A percentile compares a stretch with the other conserved stretches of the same genome.
Evolutionary conservation across 768 basidiomycete species (phyloP).

Genomic region (Lactarius indigo): DNA sequence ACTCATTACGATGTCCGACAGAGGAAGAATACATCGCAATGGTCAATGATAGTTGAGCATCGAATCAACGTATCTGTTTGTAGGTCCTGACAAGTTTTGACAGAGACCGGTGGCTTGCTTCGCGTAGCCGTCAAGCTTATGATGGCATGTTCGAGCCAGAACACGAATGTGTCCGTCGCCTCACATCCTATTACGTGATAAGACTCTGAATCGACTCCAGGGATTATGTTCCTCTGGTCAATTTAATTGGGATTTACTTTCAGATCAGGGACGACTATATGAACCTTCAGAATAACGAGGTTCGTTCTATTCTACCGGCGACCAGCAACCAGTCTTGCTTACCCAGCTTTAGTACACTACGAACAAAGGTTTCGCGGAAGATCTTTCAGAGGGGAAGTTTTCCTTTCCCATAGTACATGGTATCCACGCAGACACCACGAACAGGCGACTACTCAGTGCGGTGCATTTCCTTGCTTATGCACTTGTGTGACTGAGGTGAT

Average conservation of each 20-base stretch:
- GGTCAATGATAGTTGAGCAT: constrained; percentile 85
- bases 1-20: constrained; percentile 84
- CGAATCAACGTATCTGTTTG: too few species aligned
- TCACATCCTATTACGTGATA: not conserved
- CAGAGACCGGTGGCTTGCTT: constrained; percentile 94
- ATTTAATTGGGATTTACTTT: constrained; percentile 91
- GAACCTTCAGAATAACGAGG: constrained; percentile 87
- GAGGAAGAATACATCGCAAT: constrained; percentile 94
- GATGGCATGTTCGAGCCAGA: constrained; percentile 82
- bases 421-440: constrained; percentile 71
- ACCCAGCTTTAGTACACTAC: constrained; percentile 59
- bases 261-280: constrained; percentile 98
- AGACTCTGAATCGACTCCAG: constrained; percentile 36
- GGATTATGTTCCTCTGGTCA: constrained; percentile 89
- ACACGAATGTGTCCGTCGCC: constrained; percentile 49
- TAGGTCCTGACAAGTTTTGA: not conserved
- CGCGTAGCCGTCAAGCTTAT: constrained; percentile 91
- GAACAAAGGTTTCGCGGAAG: constrained; percentile 89
- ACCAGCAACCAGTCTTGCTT: not conserved
- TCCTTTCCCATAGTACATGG: constrained; percentile 94
- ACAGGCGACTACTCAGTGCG: constrained; percentile 82
- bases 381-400: constrained; percentile 95
- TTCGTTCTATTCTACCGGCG: constrained; percentile 32
- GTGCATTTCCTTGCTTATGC: constrained; percentile 18
- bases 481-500: not conserved